Evolutionary conservation across 1,284 basidiomycete genomes (phyloP).

Genomic region (Cystobasidium sp.): DNA sequence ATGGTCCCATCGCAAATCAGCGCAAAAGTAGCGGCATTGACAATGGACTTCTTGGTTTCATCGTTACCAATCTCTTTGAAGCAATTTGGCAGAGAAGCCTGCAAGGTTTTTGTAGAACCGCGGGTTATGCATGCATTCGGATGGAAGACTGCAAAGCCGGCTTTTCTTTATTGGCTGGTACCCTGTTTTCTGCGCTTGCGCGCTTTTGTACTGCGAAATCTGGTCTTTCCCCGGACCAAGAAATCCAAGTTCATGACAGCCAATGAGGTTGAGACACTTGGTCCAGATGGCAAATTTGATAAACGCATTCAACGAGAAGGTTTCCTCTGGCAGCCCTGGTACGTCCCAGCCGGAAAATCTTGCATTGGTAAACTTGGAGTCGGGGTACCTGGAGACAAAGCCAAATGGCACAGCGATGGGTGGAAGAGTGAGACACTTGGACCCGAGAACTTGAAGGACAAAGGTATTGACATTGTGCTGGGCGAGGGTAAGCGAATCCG

Average conservation of each 20-base stretch:
- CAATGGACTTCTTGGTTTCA: constrained; percentile 26
- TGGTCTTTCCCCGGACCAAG: constrained; percentile 24
- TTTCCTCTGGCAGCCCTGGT: constrained; percentile 39
- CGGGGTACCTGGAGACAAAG: constrained; percentile 23
- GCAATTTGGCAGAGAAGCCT: constrained; percentile 12
- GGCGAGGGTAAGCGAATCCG: constrained; percentile 20
- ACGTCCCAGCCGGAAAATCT: constrained; percentile 31
- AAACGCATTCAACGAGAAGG: constrained; percentile 17
- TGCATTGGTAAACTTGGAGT: constrained; percentile 19
- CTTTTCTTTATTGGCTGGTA: constrained; percentile 22
- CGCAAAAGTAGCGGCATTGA: constrained; percentile 23
- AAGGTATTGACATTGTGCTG: constrained; percentile 4
- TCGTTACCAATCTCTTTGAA: constrained; percentile 31
- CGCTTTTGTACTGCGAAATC: constrained; percentile 21
- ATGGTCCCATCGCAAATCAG: constrained; percentile 28
- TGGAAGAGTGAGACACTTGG: constrained; percentile 20
- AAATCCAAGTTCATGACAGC: constrained; percentile 9
- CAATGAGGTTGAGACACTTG: not conserved
- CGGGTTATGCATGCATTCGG: constrained; percentile 31
- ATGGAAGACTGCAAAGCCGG: constrained; percentile 14
- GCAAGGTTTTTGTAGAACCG: constrained; percentile 21
- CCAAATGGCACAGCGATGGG: constrained; percentile 9
- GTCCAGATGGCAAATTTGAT: not conserved
- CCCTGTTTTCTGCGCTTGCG: constrained; percentile 15
- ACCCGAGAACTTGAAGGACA: constrained; percentile 8